phyloP scores from a whole-genome alignment of 495 filamentous ascomycete genomes.

The Sordaria brevicollis region DNA sequence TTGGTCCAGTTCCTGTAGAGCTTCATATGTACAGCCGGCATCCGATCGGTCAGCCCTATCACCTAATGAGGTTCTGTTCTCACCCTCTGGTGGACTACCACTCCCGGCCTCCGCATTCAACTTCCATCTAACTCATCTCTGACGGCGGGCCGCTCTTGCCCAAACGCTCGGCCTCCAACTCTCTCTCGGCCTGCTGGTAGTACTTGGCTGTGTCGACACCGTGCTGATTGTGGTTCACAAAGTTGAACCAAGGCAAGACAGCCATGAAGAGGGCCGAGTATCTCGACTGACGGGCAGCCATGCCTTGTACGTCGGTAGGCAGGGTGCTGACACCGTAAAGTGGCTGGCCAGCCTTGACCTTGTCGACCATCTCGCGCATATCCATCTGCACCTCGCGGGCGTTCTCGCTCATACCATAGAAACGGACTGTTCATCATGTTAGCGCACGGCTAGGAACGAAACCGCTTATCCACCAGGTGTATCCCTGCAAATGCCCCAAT shows the following conservation, averaged over 20 bases:
- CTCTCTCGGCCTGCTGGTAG: slow-evolving; percentile 89
- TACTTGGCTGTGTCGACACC: slow-evolving; percentile 98
- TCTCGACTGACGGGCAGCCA: slow-evolving; percentile 83
- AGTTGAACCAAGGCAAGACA: slow-evolving; percentile 90
- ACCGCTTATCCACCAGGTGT: not conserved
- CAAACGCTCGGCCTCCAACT: slow-evolving; percentile 67
- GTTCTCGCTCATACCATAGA: slow-evolving; percentile 93
- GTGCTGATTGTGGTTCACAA: slow-evolving; percentile 95
- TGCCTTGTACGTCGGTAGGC: slow-evolving; percentile 83
- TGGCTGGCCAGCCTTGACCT: slow-evolving; percentile 82
- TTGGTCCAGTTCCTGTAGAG: slow-evolving; percentile 11
- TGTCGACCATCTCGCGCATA: slow-evolving; percentile 94
- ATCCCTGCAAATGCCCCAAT: not conserved
- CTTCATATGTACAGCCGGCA: slow-evolving; percentile 19
- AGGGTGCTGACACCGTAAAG: slow-evolving; percentile 76
- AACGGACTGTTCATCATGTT: slow-evolving; percentile 49
- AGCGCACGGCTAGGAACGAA: not conserved
- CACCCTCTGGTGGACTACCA: not conserved
- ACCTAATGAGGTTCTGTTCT: not conserved
- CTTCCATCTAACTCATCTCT: not conserved
- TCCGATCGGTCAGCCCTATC: slow-evolving; percentile 7
- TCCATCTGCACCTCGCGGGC: slow-evolving; percentile 85
- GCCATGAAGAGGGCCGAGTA: slow-evolving; percentile 76
- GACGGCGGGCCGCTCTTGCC: slow-evolving; percentile 12
- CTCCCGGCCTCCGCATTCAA: not conserved